phyloP scores from a whole-genome alignment of 1,284 basidiomycete genomes.

The Trichosporon sp. region DNA sequence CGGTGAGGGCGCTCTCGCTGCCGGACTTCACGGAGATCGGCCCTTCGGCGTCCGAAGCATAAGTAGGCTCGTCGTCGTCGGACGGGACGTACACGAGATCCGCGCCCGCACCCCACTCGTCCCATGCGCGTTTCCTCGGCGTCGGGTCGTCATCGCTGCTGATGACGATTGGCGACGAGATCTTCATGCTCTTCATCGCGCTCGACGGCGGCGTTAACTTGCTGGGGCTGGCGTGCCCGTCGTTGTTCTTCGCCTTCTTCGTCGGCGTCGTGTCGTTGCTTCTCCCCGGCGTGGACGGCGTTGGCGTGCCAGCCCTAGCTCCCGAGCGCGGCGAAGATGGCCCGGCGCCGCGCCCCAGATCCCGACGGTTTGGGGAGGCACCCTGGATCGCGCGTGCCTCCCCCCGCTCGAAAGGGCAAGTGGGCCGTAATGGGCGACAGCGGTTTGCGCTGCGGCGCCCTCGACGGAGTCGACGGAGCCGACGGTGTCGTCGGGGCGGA shows the following conservation, averaged over 20 bases:
- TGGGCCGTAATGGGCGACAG: background rate
- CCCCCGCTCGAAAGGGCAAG: conserved; percentile 36
- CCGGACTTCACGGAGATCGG: background rate
- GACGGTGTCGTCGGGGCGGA: background rate
- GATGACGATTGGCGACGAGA: background rate
- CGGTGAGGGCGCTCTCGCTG: background rate
- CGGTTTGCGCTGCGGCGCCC: background rate
- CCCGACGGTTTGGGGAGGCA: conserved; percentile 22
- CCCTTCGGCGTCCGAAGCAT: conserved; percentile 1
- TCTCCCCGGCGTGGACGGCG: conserved; percentile 15
- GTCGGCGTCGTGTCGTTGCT: background rate
- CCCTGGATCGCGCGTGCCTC: conserved; percentile 36
- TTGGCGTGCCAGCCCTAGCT: background rate
- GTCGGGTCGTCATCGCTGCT: conserved; percentile 8
- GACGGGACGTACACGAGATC: background rate
- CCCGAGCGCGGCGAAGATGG: conserved; percentile 15
- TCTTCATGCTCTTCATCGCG: conserved; percentile 3
- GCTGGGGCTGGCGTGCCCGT: background rate
- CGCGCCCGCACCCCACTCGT: background rate
- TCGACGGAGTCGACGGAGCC: background rate
- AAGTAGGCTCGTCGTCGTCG: background rate
- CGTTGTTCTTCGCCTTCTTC: background rate
- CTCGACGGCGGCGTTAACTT: conserved; percentile 5
- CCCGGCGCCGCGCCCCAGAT: conserved; percentile 11
- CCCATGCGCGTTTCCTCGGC: background rate